Evolutionary conservation across 2,329 filamentous ascomycete species (phyloP).

Genomic region (Ramularia endophylla): DNA sequence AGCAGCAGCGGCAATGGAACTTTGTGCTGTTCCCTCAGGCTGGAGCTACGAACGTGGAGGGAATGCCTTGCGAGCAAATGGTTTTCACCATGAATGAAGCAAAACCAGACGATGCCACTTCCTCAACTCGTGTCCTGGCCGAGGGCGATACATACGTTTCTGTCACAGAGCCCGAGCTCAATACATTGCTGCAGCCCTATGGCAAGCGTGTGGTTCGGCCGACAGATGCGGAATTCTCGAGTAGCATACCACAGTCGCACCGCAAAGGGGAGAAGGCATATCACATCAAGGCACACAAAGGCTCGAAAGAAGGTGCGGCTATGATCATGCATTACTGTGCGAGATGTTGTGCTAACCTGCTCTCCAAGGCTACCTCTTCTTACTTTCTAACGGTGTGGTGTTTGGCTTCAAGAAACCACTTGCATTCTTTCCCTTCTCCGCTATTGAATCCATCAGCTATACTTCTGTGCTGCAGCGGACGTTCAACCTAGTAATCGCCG

Average conservation of each 20-base stretch:
- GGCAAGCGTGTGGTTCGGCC: slow-evolving; percentile 49
- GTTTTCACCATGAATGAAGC: slow-evolving; percentile 57
- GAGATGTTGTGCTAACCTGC: slow-evolving; percentile 1
- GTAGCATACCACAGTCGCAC: slow-evolving; percentile 54
- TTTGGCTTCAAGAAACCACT: slow-evolving; percentile 63
- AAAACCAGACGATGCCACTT: slow-evolving; percentile 34
- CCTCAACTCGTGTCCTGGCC: slow-evolving; percentile 30
- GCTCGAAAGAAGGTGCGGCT: slow-evolving; percentile 57
- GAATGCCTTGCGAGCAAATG: slow-evolving; percentile 46
- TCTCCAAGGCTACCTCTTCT: slow-evolving; percentile 54
- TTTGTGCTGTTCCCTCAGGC: slow-evolving; percentile 54
- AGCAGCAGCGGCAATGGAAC: slow-evolving; percentile 57
- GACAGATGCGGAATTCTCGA: slow-evolving; percentile 52
- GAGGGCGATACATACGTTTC: slow-evolving; percentile 43
- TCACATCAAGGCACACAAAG: slow-evolving; percentile 58
- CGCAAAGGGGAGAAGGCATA: slow-evolving; percentile 58
- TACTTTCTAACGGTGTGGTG: slow-evolving; percentile 55
- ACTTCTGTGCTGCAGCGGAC: slow-evolving; percentile 60
- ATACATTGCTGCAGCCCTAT: slow-evolving; percentile 41
- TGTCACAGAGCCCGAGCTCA: slow-evolving; percentile 41
- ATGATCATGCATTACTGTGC: not conserved
- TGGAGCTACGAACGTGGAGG: slow-evolving; percentile 36
- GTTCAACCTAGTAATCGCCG: slow-evolving; percentile 56
- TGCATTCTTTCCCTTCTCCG: slow-evolving; percentile 55
- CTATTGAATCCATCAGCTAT: slow-evolving; percentile 56